These are phyloP conservation scores for Trametes hirsuta DNA, from an alignment of 1,284 basidiomycete species.

Conservation along the genomic window DNA sequence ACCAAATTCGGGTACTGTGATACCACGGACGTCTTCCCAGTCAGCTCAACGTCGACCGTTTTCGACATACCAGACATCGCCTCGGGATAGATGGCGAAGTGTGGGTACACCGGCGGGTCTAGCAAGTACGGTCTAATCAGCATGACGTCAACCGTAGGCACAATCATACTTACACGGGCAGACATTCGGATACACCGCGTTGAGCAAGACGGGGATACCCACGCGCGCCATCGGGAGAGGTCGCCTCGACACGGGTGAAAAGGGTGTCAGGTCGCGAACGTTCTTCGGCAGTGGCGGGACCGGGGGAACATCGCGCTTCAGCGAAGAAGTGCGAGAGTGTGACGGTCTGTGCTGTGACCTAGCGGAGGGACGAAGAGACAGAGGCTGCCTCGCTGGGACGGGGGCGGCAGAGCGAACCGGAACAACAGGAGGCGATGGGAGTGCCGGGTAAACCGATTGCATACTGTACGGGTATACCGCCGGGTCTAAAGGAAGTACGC, in stretches of 20 bases:
- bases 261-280: slow-evolving; percentile 17
- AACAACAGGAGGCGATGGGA: neutral
- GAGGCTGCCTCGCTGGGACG: neutral
- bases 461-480: slow-evolving; percentile 31
- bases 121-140: neutral
- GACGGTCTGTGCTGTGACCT: neutral
- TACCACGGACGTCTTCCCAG: neutral
- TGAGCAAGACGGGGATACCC: slow-evolving; percentile 14
- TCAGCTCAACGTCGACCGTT: neutral
- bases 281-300: slow-evolving; percentile 28
- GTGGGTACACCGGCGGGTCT: slow-evolving; percentile 41
- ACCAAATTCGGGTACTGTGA: slow-evolving; percentile 19
- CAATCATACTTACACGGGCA: slow-evolving; percentile 25
- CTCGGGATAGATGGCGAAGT: slow-evolving; percentile 45
- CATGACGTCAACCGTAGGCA: neutral
- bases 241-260: slow-evolving; percentile 18
- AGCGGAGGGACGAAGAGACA: slow-evolving; percentile 5
- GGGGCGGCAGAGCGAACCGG: neutral
- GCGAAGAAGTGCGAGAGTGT: slow-evolving; percentile 13
- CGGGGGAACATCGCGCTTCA: slow-evolving; percentile 17
- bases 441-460: slow-evolving; percentile 21
- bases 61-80: neutral
- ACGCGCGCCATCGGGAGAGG: slow-evolving; percentile 18
- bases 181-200: slow-evolving; percentile 23
- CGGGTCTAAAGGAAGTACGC: slow-evolving; percentile 20